These are phyloP conservation scores for Melanogaster broomeanus DNA, from an alignment of 768 basidiomycete species.

Conservation along the genomic window DNA sequence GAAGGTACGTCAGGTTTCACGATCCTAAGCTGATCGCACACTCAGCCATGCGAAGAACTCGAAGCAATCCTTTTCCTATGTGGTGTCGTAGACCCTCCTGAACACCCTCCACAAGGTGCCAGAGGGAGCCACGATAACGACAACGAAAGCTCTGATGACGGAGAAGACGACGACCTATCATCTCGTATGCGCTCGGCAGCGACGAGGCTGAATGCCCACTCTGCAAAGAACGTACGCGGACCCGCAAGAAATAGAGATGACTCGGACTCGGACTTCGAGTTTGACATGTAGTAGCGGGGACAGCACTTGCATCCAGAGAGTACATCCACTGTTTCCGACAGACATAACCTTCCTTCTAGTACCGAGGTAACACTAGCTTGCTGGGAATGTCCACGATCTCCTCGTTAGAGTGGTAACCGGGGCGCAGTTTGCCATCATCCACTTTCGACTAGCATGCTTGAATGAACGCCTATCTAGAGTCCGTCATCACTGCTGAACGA, in stretches of 20 bases:
- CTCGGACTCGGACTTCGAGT: constrained; percentile 81
- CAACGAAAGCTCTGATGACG: constrained; percentile 45
- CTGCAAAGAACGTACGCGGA: constrained; percentile 57
- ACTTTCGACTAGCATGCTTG: too few species aligned
- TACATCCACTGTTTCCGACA: not conserved
- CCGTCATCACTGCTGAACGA: too few species aligned
- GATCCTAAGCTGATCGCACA: constrained; percentile 1
- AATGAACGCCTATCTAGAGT: too few species aligned
- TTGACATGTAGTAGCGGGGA: constrained; percentile 55
- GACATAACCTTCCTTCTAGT: not conserved
- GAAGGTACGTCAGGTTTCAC: constrained; percentile 58
- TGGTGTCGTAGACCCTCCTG: constrained; percentile 62
- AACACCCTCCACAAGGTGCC: constrained; percentile 38
- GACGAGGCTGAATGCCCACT: constrained; percentile 53
- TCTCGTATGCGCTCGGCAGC: constrained; percentile 58
- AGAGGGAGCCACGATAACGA: constrained; percentile 28
- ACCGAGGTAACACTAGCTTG: too few species aligned
- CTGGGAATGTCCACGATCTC: too few species aligned
- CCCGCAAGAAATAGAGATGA: constrained; percentile 55
- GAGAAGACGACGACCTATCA: constrained; percentile 50
- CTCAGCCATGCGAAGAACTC: constrained; percentile 50
- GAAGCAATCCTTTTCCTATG: constrained; percentile 69
- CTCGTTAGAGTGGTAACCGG: too few species aligned
- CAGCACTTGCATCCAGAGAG: not conserved
- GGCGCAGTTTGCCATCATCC: too few species aligned